phyloP scores from a whole-genome alignment of 768 basidiomycete genomes.

The Holtermannia corniformis region DNA sequence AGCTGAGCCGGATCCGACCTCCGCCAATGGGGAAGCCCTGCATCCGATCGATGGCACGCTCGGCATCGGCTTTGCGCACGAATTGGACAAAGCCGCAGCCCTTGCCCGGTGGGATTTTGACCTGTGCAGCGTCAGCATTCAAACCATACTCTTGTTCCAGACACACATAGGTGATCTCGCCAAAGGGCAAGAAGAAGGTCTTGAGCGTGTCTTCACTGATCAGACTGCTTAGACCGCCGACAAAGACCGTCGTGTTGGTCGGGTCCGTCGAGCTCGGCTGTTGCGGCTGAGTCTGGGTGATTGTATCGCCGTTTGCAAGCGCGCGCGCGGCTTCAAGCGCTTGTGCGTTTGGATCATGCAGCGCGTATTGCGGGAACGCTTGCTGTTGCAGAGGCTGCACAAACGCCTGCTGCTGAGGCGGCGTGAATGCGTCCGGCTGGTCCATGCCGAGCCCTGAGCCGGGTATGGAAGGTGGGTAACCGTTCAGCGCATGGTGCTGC shows the following conservation, averaged over 20 bases:
- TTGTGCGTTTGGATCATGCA: background rate
- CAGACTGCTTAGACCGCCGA: slow-evolving; percentile 76
- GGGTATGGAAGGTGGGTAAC: background rate
- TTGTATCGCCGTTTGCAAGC: background rate
- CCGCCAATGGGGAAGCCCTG: slow-evolving; percentile 92
- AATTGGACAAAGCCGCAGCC: slow-evolving; percentile 96
- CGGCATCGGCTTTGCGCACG: slow-evolving; percentile 81
- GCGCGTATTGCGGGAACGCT: background rate
- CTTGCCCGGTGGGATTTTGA: slow-evolving; percentile 93
- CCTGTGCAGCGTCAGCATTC: slow-evolving; percentile 46
- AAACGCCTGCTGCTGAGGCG: no score
- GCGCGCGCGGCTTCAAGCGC: background rate
- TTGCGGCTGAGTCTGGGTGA: no score
- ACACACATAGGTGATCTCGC: slow-evolving; percentile 76
- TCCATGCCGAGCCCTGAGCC: no score
- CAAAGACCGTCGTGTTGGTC: slow-evolving; percentile 77
- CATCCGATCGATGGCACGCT: slow-evolving; percentile 89
- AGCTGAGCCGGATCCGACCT: slow-evolving; percentile 78
- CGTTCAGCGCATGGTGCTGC: background rate
- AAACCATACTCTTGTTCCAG: no score
- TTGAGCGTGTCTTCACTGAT: slow-evolving; percentile 85
- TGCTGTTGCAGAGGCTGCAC: no score
- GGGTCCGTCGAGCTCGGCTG: background rate
- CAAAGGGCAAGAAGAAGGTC: slow-evolving; percentile 86
- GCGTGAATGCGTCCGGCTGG: background rate